These are phyloP conservation scores for Kondoa subrosea DNA, from an alignment of 768 basidiomycete genomes.

Conservation along the genomic window DNA sequence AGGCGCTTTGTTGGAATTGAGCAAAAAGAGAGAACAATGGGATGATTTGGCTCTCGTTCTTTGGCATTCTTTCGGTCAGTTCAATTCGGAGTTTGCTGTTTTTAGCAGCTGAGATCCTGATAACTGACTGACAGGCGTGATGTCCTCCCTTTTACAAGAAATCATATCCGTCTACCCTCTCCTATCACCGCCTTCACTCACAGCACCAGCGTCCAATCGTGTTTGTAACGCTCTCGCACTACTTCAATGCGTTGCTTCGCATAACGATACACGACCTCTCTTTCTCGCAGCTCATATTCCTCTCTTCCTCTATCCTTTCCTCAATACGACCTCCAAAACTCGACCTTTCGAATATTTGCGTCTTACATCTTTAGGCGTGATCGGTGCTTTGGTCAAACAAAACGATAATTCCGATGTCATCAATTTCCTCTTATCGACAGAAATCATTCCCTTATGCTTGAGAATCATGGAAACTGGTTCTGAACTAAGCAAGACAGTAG, in stretches of 20 bases:
- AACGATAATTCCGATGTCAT: conserved; percentile 98
- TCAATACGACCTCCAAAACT: conserved; percentile 97
- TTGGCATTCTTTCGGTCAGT: conserved; percentile 91
- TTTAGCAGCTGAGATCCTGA: background rate
- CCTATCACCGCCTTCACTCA: conserved; percentile 83
- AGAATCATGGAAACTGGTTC: conserved; percentile 99
- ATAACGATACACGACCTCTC: conserved; percentile 82
- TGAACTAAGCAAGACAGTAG: conserved; percentile 94
- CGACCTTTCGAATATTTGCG: conserved; percentile 98
- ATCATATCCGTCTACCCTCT: conserved; percentile 96
- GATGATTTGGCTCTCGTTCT: conserved; percentile 93
- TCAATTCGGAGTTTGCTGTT: background rate
- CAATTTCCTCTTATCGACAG: conserved; percentile 94
- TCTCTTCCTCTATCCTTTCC: conserved; percentile 83
- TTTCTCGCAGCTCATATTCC: conserved; percentile 93
- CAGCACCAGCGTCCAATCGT: conserved; percentile 91
- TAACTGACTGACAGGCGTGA: conserved; percentile 49
- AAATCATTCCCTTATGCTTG: conserved; percentile 97
- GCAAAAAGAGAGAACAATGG: conserved; percentile 97
- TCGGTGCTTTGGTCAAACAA: conserved; percentile 99
- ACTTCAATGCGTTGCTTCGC: conserved; percentile 93
- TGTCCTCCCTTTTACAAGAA: conserved; percentile 92
- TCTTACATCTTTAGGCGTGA: conserved; percentile 97
- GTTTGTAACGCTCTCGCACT: conserved; percentile 97
- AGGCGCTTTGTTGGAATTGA: conserved; percentile 76